Base-by-base conservation (phyloP, 1,139 yeast species). In the Pichia sorboxylosa region DNA sequence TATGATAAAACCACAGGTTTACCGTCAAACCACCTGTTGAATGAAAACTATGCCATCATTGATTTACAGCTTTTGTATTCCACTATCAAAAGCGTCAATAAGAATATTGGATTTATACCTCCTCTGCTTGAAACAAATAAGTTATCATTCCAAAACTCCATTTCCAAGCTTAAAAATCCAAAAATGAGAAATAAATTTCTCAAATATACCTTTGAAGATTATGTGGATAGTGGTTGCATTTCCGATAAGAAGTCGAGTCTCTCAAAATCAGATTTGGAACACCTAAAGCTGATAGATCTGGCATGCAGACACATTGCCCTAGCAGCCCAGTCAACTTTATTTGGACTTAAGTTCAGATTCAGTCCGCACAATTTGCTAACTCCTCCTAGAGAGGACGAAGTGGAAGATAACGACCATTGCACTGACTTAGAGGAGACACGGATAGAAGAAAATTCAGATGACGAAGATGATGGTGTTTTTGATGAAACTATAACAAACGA, bases 261-360 rank as follows among this genome's bases (percentile, higher is more conserved):
- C 32, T 61, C 74, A 17, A 72, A 71, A 47, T 72, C 71, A 48
- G 80, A 74, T 51, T 59, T 69, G 30, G 85, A 79, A 47, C 90
- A 80, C 49, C 65, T 74, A 44, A 64, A 79, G 37, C 61, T 81
- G 24, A 84, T 80, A 17, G 82, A 77, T 49, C 69, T 79, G 46
- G 92, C 93, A 1, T 81, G 93, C 51, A 72, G 90, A 41, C 90
- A 80, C 52, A 76, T 81, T 50, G 90, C 92, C 0, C 63, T 75
- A 29, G 92, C 92, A 17, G 93, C 92, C 4, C 30, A 46, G 11
- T 47, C 55, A 2, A 48, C 52, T 0, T 31, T 49, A 14, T 81
- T 77, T 11, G 61, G 68, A 26, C 70, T 40, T 16, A 16, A 26
- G 8, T 26, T 36, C 9, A 11, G 27, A 9, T 17, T 27, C 17